These are phyloP conservation scores for Kodamaea kaohsiungensis DNA, from an alignment of 805 yeast species.

Conservation along the genomic window DNA sequence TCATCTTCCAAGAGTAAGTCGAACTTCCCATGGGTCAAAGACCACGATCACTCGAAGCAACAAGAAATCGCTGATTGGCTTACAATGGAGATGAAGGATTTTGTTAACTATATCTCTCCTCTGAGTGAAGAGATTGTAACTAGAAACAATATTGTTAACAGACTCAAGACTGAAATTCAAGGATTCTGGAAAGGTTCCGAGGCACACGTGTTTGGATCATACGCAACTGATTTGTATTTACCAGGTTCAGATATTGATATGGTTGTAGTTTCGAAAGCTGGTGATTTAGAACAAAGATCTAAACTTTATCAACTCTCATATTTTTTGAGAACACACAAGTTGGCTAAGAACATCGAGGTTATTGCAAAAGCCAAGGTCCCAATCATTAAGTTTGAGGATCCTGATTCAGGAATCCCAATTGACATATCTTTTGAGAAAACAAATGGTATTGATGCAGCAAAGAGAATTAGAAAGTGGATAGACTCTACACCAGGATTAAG, in stretches of 20 bases:
- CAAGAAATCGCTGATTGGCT: constrained; percentile 84
- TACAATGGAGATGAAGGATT: constrained; percentile 81
- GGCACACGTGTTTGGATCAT: constrained; percentile 88
- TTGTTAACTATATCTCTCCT: constrained; percentile 84
- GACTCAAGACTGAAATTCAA: constrained; percentile 53
- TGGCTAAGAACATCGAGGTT: constrained; percentile 78
- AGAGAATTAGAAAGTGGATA: constrained; percentile 74
- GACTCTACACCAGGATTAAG: constrained; percentile 72
- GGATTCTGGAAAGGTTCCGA: constrained; percentile 77
- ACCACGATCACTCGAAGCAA: constrained; percentile 75
- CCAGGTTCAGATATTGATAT: constrained; percentile 97
- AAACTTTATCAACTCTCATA: constrained; percentile 72
- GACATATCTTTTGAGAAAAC: constrained; percentile 88
- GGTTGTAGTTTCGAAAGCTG: constrained; percentile 69
- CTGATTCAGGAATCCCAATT: constrained; percentile 65
- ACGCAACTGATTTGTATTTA: constrained; percentile 86
- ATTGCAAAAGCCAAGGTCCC: constrained; percentile 92
- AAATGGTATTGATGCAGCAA: constrained; percentile 83
- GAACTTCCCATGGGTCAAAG: constrained; percentile 72
- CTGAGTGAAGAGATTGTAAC: constrained; percentile 66
- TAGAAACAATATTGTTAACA: constrained; percentile 65
- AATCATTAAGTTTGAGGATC: constrained; percentile 86
- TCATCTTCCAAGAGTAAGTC: constrained; percentile 24
- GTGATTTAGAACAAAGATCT: constrained; percentile 62
- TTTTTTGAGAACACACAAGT: constrained; percentile 55